Conservation (phyloP, 2,329 filamentous ascomycete genomes). For the Sphaerulina vaccinii region DNA sequence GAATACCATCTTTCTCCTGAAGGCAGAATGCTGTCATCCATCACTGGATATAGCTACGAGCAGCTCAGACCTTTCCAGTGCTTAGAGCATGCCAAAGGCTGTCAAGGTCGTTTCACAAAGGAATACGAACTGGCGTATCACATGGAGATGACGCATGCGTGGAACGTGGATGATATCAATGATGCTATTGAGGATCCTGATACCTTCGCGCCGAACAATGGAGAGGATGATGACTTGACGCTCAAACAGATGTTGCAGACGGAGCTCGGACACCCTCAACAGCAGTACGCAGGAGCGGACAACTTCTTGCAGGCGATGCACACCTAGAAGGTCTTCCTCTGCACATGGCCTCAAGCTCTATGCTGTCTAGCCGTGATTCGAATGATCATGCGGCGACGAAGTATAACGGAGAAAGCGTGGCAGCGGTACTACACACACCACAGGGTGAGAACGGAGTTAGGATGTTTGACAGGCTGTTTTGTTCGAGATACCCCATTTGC, state of each 20-base stretch:
- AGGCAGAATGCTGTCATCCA: constrained; percentile 34
- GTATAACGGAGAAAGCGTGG: not conserved
- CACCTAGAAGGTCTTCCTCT: not conserved
- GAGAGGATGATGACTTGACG: not conserved
- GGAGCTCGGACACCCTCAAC: not conserved
- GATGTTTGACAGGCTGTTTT: not conserved
- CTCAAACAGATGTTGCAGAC: constrained; percentile 5
- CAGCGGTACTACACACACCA: no score
- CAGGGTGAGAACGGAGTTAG: not conserved
- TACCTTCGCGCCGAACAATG: constrained; percentile 4
- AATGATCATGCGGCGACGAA: not conserved
- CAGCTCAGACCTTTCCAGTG: constrained; percentile 53
- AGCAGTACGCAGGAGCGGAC: not conserved
- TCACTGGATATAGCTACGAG: constrained; percentile 59
- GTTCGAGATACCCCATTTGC: constrained; percentile 10
- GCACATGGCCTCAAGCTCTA: not conserved
- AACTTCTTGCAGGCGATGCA: not conserved
- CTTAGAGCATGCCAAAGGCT: constrained; percentile 44
- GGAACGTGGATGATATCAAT: constrained; percentile 41
- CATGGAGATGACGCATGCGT: constrained; percentile 47
- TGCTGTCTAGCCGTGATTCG: not conserved
- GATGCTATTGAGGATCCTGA: constrained; percentile 36
- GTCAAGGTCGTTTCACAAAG: constrained; percentile 56
- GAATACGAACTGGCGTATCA: constrained; percentile 60
- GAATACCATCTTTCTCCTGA: constrained; percentile 13